phyloP scores from a whole-genome alignment of 2,329 filamentous ascomycete species.

The Karstenula rhodostoma region DNA sequence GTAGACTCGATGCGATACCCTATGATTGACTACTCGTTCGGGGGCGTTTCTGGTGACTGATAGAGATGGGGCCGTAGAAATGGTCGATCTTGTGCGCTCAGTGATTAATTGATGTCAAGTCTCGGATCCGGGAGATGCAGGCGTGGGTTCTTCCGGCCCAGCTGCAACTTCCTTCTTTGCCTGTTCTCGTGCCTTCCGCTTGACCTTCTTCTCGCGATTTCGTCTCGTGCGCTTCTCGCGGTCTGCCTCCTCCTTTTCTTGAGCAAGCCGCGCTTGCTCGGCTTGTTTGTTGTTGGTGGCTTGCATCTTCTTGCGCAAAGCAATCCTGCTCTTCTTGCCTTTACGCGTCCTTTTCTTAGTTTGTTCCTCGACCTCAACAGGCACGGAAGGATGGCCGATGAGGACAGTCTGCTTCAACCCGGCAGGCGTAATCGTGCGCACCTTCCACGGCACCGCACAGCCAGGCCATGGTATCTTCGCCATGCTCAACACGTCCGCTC shows the following conservation, averaged over 20 bases:
- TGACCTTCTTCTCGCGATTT: conserved; percentile 50
- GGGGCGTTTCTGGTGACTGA: background rate
- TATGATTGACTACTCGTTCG: background rate
- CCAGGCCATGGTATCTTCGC: conserved; percentile 44
- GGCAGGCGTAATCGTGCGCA: conserved; percentile 36
- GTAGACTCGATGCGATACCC: background rate
- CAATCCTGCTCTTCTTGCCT: conserved; percentile 47
- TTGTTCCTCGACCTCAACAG: conserved; percentile 32
- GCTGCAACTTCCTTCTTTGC: conserved; percentile 38
- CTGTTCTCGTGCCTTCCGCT: conserved; percentile 46
- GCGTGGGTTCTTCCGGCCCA: conserved; percentile 4
- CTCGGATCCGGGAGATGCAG: conserved; percentile 2
- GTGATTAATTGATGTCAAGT: conserved; percentile 2
- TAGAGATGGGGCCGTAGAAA: background rate
- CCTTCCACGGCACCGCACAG: conserved; percentile 47
- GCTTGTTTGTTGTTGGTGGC: conserved; percentile 33
- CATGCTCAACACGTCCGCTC: conserved; percentile 37
- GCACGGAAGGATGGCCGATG: conserved; percentile 35
- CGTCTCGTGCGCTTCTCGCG: conserved; percentile 46
- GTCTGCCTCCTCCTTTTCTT: conserved; percentile 45
- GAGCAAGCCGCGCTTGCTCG: conserved; percentile 34
- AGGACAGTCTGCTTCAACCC: conserved; percentile 43
- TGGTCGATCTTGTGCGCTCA: background rate
- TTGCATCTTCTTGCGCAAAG: conserved; percentile 43
- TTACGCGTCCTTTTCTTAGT: conserved; percentile 39